phyloP scores from a whole-genome alignment of 306 rosid species.

The Prunus salicina region DNA sequence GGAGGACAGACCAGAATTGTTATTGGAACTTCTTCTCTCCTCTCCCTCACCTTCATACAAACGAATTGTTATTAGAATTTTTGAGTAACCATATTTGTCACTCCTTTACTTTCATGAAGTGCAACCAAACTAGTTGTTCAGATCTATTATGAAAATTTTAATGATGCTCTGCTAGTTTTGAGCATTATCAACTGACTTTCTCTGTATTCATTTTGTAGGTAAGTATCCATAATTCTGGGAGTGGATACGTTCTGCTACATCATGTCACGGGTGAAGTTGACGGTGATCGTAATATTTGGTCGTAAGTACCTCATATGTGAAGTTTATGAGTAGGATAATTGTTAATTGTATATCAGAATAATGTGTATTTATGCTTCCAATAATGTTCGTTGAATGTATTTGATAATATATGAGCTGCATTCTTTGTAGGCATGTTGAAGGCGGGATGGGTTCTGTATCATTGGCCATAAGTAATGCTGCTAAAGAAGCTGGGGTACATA shows the following conservation, averaged over 20 bases:
- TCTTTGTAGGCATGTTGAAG: conserved; percentile 77
- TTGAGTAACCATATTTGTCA: too few species aligned
- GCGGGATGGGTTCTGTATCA: conserved; percentile 99
- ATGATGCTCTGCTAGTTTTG: too few species aligned
- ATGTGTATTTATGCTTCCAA: not conserved
- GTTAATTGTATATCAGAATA: too few species aligned
- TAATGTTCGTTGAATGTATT: not conserved
- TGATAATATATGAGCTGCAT: not conserved
- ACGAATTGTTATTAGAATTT: too few species aligned
- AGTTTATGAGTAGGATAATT: not conserved
- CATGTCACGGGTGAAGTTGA: conserved; percentile 84
- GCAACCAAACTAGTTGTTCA: too few species aligned
- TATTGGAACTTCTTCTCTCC: too few species aligned
- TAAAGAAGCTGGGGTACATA: conserved; percentile 69
- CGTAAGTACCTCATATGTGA: conserved; percentile 54
- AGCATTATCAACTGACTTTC: not conserved
- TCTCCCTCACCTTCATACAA: too few species aligned
- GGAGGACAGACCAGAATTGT: too few species aligned
- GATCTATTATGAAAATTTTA: too few species aligned
- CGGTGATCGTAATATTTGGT: conserved; percentile 75
- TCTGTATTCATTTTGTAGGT: conserved; percentile 37
- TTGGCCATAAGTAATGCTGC: conserved; percentile 78
- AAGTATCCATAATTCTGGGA: conserved; percentile 64
- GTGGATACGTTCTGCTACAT: conserved; percentile 81
- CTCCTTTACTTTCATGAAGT: too few species aligned